Percentiles rank a stretch among this genome's conserved stretches.
These are phyloP conservation scores for Paramecium biaurelia DNA, from an alignment of 73 alveolate species.

Conservation along the genomic window DNA sequence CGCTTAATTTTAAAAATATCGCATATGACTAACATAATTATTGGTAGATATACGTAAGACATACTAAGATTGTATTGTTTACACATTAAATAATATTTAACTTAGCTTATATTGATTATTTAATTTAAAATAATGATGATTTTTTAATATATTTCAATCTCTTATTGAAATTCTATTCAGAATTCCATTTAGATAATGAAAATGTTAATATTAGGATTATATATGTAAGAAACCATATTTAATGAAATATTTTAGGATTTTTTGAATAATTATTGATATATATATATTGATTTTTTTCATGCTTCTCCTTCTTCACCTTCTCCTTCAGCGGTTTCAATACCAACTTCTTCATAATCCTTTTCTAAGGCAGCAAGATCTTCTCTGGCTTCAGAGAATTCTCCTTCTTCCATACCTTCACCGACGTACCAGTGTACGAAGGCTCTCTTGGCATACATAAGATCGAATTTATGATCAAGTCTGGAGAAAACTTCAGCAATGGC, in stretches of 20 bases:
- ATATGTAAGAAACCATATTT: too few species aligned
- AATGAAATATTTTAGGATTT: not conserved
- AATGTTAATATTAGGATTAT: too few species aligned
- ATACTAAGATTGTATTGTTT: too few species aligned
- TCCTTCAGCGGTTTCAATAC: slow-evolving; percentile 93
- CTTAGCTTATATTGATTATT: too few species aligned
- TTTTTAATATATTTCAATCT: too few species aligned
- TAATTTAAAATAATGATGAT: too few species aligned
- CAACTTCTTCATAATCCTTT: slow-evolving; percentile 95
- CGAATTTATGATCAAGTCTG: slow-evolving; percentile 97
- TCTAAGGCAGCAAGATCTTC: slow-evolving; percentile 97
- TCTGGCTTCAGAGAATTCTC: slow-evolving; percentile 95
- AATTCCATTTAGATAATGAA: too few species aligned
- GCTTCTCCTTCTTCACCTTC: slow-evolving; percentile 77
- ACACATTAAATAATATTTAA: too few species aligned
- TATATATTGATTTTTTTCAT: not conserved
- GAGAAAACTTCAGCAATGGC: slow-evolving; percentile 95
- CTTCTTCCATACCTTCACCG: slow-evolving; percentile 91
- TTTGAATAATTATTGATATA: not conserved
- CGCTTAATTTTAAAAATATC: not conserved
- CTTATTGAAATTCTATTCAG: too few species aligned
- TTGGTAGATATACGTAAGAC: not conserved
- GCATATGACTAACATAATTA: not conserved
- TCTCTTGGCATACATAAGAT: slow-evolving; percentile 95
- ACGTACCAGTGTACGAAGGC: slow-evolving; percentile 95